Conservation (phyloP, 2,329 filamentous ascomycete genomes). For the Diaporthe eres region DNA sequence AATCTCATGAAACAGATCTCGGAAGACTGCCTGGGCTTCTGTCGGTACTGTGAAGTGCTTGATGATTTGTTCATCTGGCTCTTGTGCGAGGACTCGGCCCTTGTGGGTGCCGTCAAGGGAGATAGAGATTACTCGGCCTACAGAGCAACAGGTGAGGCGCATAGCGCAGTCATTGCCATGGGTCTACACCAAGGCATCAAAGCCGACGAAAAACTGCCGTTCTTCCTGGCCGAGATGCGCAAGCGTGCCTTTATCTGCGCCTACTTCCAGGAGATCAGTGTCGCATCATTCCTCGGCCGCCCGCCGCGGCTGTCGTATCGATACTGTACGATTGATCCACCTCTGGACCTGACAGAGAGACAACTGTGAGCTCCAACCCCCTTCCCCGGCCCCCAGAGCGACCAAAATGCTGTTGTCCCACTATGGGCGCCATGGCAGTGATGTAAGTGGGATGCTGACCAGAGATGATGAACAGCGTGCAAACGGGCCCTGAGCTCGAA, state of each 20-base stretch:
- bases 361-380: constrained; percentile 42
- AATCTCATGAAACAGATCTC: constrained; percentile 49
- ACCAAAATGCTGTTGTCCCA: no score
- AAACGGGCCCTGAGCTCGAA: constrained; percentile 47
- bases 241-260: constrained; percentile 46
- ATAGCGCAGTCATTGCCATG: constrained; percentile 50
- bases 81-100: constrained; percentile 45
- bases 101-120: constrained; percentile 47
- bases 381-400: no score
- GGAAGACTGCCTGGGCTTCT: constrained; percentile 50
- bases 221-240: constrained; percentile 51
- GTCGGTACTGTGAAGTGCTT: constrained; percentile 50
- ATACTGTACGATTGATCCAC: constrained; percentile 50
- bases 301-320: constrained; percentile 52
- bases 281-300: constrained; percentile 51
- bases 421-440: not conserved
- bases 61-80: constrained; percentile 53
- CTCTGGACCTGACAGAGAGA: constrained; percentile 48
- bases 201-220: constrained; percentile 48
- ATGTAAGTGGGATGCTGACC: not conserved
- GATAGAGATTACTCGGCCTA: constrained; percentile 50
- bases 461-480: constrained; percentile 30
- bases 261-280: constrained; percentile 51
- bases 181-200: constrained; percentile 51
- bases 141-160: constrained; percentile 49